Base-by-base conservation (phyloP, 306 rosid species). In the Inga leiocalycina region DNA sequence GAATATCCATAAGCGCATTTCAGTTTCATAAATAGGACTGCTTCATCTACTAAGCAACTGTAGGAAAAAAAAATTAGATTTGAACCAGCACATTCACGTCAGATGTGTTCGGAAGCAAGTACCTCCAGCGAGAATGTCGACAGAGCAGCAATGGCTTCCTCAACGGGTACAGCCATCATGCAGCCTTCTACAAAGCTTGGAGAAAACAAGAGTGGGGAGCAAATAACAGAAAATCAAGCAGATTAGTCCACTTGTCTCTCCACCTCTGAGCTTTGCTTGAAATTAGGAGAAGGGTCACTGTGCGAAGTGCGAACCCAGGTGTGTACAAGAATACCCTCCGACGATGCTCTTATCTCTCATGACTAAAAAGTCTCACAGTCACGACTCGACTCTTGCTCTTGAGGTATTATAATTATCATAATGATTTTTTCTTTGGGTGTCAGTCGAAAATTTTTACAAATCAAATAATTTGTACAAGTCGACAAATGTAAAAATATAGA, bases 61-160 rank as follows among this genome's bases (percentile, higher is more conserved):
- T 32, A 34, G 83, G 73, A 37, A 0, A 37, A 39, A 39, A 76
- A 65, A 81, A 75, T 3, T 17, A 44, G 62, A 86, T 67, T 77
- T 2, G 24, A 51, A 32, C 15, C 70, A 77, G 19, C 41, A 19
- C 41, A 76, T 20, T 34, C 3, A 43, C 27, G 48, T 70, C 44
- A 19, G 74, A 82, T 66, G 27, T 43, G 72, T 22, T n/a, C 65
- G 67, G 80, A 56, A 43, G 74, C 56, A 71, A 39, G 64, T 84
- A 95, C 99, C 92, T 93, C 99, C 1, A 95, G 92, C 52, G 99
- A 95, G 93, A 95, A 95, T 82, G 99, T 95, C 45, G 98, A 90
- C 2, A 95, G 89, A 49, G 99, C 99, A 48, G 99, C 97, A 86
- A 93, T 95, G 93, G 99, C 99, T 85, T 95, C 99, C 82, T 95